Percentiles rank a stretch among this genome's conserved stretches.
phyloP scores from a whole-genome alignment of 768 basidiomycete species.

The Leccinum aurantiacum region DNA sequence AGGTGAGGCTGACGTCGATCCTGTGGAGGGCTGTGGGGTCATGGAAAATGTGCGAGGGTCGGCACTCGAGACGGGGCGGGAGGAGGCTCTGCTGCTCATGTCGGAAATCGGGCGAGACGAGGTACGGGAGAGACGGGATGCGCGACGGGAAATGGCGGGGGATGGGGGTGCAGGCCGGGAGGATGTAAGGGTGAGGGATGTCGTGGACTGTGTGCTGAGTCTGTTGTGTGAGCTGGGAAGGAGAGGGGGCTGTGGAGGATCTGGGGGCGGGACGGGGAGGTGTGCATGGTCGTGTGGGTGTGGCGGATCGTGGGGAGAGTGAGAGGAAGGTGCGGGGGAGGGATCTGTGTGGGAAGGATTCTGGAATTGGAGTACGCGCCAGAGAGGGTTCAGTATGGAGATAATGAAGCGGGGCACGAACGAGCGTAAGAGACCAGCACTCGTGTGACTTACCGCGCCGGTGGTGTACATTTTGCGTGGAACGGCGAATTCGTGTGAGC shows the following conservation, averaged over 20 bases:
- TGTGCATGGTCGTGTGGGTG: background rate
- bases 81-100: conserved; percentile 15
- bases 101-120: conserved; percentile 28
- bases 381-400: conserved; percentile 31
- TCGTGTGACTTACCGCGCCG: conserved; percentile 32
- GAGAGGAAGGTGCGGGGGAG: conserved; percentile 10
- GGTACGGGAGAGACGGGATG: conserved; percentile 33
- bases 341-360: conserved; percentile 38
- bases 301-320: conserved; percentile 37
- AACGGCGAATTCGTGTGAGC: conserved; percentile 66
- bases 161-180: conserved; percentile 63
- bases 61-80: conserved; percentile 17
- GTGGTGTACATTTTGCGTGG: conserved; percentile 31
- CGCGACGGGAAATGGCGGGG: conserved; percentile 48
- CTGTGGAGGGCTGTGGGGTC: background rate
- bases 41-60: background rate
- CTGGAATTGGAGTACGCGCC: conserved; percentile 29
- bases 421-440: conserved; percentile 24
- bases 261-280: background rate
- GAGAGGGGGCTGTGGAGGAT: conserved; percentile 6
- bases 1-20: background rate
- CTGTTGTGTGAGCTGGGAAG: conserved; percentile 11
- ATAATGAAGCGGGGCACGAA: conserved; percentile 28
- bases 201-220: conserved; percentile 26
- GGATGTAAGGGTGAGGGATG: conserved; percentile 37